A percentile compares a stretch with the other conserved stretches of the same genome.
Conservation (phyloP, 2,329 filamentous ascomycete species). For the Arachnomyces sp. region DNA sequence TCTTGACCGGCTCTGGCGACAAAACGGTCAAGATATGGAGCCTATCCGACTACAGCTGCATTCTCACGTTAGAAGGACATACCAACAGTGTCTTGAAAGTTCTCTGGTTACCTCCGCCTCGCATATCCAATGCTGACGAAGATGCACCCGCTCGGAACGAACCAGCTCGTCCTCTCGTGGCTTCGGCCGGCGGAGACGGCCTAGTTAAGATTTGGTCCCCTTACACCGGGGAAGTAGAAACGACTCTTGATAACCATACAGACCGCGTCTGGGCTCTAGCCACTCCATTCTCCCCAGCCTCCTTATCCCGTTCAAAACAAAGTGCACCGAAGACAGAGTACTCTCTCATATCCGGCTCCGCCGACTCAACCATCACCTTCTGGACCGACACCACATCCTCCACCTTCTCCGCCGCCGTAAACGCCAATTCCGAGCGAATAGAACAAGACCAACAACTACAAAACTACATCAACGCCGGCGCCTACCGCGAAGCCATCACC, state of each 20-base stretch:
- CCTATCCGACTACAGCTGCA: conserved; percentile 80
- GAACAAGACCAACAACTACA: conserved; percentile 92
- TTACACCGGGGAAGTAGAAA: conserved; percentile 72
- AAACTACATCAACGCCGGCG: conserved; percentile 81
- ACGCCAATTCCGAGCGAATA: conserved; percentile 68
- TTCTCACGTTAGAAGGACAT: conserved; percentile 92
- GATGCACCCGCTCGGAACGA: conserved; percentile 21
- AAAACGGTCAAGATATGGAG: conserved; percentile 97
- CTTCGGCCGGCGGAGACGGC: conserved; percentile 85
- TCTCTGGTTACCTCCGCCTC: conserved; percentile 63
- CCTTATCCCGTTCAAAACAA: conserved; percentile 22
- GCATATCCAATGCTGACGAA: conserved; percentile 28
- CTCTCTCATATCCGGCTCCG: conserved; percentile 79
- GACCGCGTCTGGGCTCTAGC: conserved; percentile 91
- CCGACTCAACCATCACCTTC: conserved; percentile 87
- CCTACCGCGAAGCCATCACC: conserved; percentile 87
- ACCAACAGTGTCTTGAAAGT: conserved; percentile 94
- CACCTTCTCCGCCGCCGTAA: conserved; percentile 66
- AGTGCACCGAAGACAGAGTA: conserved; percentile 40
- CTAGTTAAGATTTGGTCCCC: conserved; percentile 96
- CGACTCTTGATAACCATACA: conserved; percentile 92
- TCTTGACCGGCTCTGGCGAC: conserved; percentile 88
- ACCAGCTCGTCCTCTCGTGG: conserved; percentile 45
- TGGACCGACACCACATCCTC: conserved; percentile 86
- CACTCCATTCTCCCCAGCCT: conserved; percentile 46